phyloP scores from a whole-genome alignment of 768 basidiomycete genomes.

The Boletus sp. region DNA sequence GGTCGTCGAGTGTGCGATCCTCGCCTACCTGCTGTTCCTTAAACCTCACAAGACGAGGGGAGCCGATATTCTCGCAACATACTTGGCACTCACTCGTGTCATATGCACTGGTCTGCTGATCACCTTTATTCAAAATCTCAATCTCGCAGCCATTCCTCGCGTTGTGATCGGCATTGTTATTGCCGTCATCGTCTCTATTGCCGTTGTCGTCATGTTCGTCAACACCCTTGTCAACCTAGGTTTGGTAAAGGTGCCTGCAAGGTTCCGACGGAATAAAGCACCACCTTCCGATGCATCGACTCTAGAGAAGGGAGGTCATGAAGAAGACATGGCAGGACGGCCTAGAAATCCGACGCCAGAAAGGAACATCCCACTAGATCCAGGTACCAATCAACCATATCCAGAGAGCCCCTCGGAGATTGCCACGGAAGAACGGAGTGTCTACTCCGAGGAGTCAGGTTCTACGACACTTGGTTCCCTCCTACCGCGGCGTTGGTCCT shows the following conservation, averaged over 20 bases:
- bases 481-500: conserved; percentile 33
- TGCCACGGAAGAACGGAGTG: conserved; percentile 22
- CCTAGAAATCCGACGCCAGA: conserved; percentile 57
- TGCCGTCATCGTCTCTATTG: conserved; percentile 68
- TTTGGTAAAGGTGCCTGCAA: conserved; percentile 26
- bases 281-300: conserved; percentile 15
- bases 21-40: conserved; percentile 51
- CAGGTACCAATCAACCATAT: conserved; percentile 42
- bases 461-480: conserved; percentile 36
- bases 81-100: conserved; percentile 65
- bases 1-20: conserved; percentile 60
- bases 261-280: conserved; percentile 16
- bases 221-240: conserved; percentile 59
- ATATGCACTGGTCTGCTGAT: conserved; percentile 70
- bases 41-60: conserved; percentile 68
- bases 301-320: conserved; percentile 31
- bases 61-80: conserved; percentile 67
- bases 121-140: conserved; percentile 67
- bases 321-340: conserved; percentile 29
- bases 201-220: conserved; percentile 65
- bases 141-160: conserved; percentile 72
- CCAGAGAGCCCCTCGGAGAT: conserved; percentile 36
- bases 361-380: conserved; percentile 40
- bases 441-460: conserved; percentile 34
- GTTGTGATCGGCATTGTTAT: conserved; percentile 77